Evolutionary conservation across 78 protist genomes (phyloP).

Genomic region (Dictyostelium purpureum): DNA sequence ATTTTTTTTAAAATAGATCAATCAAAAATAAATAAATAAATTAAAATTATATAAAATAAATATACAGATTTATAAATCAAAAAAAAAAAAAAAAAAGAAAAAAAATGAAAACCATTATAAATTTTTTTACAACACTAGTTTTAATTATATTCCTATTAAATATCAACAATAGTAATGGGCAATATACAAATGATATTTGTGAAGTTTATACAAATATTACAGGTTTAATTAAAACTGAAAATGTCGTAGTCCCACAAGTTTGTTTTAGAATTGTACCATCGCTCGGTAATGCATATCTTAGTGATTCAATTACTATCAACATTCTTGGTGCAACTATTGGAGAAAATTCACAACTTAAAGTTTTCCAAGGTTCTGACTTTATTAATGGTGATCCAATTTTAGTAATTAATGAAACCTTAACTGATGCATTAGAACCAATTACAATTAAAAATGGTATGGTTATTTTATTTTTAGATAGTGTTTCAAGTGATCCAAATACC

Average conservation of each 20-base stretch:
- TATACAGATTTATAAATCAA: too few relatives aligned
- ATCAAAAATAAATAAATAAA: too few relatives aligned
- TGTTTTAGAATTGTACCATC: conserved; percentile 31
- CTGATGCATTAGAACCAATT: background rate
- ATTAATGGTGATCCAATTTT: background rate
- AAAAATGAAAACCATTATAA: too few relatives aligned
- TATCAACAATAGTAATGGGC: too few relatives aligned
- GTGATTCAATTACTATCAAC: background rate
- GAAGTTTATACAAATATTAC: too few relatives aligned
- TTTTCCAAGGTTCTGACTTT: conserved; percentile 22
- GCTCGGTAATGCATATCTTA: background rate
- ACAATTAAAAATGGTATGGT: background rate
- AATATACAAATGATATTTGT: background rate
- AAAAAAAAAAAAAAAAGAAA: too few relatives aligned
- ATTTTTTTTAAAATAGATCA: too few relatives aligned
- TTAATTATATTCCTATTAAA: too few relatives aligned
- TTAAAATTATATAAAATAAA: too few relatives aligned
- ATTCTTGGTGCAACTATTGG: background rate
- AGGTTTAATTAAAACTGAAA: too few relatives aligned
- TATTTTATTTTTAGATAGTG: conserved; percentile 10
- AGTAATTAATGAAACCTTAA: background rate
- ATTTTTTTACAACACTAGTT: too few relatives aligned
- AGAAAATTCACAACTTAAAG: background rate
- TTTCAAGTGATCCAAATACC: background rate
- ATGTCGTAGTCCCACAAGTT: background rate